These are phyloP conservation scores for Nitzschia palea DNA, from an alignment of 108 stramenopile species.

Conservation along the genomic window DNA sequence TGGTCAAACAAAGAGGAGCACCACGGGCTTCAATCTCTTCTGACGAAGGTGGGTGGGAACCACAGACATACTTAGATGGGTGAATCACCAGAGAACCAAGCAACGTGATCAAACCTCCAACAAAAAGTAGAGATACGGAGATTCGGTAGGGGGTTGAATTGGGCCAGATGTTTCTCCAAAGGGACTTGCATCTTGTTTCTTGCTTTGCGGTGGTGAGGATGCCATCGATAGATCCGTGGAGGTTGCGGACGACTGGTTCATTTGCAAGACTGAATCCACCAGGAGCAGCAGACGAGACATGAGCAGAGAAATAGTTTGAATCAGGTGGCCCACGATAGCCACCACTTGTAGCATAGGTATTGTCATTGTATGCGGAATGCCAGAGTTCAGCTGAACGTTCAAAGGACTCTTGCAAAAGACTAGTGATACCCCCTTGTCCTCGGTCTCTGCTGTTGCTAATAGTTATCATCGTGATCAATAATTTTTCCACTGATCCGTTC, in stretches of 20 bases:
- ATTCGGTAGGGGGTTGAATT: neutral
- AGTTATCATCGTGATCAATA: neutral
- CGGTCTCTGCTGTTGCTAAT: neutral
- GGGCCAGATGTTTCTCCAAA: neutral
- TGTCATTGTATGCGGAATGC: neutral
- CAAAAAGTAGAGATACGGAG: neutral
- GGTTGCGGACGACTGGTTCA: neutral
- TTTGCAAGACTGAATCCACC: neutral
- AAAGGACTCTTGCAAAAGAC: neutral
- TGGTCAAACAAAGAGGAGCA: neutral
- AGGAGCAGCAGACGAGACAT: neutral
- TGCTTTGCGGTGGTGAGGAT: neutral
- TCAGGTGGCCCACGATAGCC: neutral
- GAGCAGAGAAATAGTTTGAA: neutral
- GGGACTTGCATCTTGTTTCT: neutral
- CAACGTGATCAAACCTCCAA: neutral
- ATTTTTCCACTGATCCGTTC: neutral
- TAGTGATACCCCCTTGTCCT: neutral
- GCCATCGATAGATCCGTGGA: neutral
- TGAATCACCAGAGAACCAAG: neutral
- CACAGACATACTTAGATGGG: neutral
- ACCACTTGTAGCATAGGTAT: neutral
- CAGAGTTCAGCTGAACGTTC: neutral
- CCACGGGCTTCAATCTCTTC: neutral
- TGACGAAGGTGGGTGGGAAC: neutral